Percentiles rank a stretch among this genome's conserved stretches.
phyloP scores from a whole-genome alignment of 805 yeast species.

The Teunomyces atbi region DNA sequence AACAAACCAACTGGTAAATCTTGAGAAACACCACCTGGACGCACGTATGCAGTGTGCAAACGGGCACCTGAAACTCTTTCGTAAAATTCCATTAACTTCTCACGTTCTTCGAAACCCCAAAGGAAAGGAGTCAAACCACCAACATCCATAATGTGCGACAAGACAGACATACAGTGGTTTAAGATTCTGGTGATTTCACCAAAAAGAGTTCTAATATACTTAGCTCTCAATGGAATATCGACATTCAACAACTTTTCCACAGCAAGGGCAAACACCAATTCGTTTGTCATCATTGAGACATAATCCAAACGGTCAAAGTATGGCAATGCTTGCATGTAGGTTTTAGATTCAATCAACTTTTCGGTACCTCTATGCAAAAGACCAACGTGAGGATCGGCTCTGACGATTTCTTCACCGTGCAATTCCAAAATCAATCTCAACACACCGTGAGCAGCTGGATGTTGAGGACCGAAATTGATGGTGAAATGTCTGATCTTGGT shows the following conservation, averaged over 20 bases:
- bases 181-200: slow-evolving; percentile 83
- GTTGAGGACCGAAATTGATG: slow-evolving; percentile 90
- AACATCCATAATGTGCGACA: slow-evolving; percentile 90
- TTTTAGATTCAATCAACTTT: slow-evolving; percentile 81
- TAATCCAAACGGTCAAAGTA: slow-evolving; percentile 86
- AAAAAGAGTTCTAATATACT: slow-evolving; percentile 80
- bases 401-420: slow-evolving; percentile 83
- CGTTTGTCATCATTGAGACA: slow-evolving; percentile 88
- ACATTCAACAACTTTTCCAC: slow-evolving; percentile 81
- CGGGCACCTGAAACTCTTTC: slow-evolving; percentile 91
- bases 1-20: slow-evolving; percentile 83
- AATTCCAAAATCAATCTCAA: slow-evolving; percentile 80
- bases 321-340: slow-evolving; percentile 85
- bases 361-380: slow-evolving; percentile 87
- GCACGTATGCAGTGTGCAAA: slow-evolving; percentile 80
- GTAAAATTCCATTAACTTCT: slow-evolving; percentile 87
- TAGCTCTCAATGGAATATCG: slow-evolving; percentile 82
- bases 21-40: slow-evolving; percentile 92
- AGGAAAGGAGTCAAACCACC: slow-evolving; percentile 91
- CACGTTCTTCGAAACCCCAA: slow-evolving; percentile 95
- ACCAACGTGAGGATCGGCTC: slow-evolving; percentile 89
- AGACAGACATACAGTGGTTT: slow-evolving; percentile 83
- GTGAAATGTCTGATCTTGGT: slow-evolving; percentile 80
- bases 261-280: slow-evolving; percentile 78
- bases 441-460: slow-evolving; percentile 95